Evolutionary conservation across 2,329 filamentous ascomycete species (phyloP).

Genomic region (Apiospora aurea): DNA sequence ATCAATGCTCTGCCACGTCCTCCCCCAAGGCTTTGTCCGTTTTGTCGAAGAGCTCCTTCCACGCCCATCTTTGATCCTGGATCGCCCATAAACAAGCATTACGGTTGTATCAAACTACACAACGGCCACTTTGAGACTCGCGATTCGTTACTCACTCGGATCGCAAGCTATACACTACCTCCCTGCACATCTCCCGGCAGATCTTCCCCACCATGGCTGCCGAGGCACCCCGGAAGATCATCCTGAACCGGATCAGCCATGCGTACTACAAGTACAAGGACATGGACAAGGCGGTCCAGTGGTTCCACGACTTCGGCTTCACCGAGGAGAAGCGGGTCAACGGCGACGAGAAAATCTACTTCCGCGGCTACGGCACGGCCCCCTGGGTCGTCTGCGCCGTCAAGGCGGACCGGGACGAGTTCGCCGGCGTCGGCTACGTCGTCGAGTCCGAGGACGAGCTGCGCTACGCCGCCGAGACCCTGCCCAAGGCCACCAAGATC

Average conservation of each 20-base stretch:
- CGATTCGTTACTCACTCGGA: neutral
- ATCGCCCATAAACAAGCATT: neutral
- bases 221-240: constrained; percentile 37
- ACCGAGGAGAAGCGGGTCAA: constrained; percentile 45
- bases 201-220: constrained; percentile 34
- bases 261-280: constrained; percentile 57
- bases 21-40: constrained; percentile 1
- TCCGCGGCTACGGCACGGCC: constrained; percentile 66
- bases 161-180: neutral
- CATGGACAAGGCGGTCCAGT: constrained; percentile 49
- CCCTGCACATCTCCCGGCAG: neutral
- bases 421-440: constrained; percentile 64
- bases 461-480: constrained; percentile 52
- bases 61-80: neutral
- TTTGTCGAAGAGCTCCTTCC: neutral
- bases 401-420: constrained; percentile 54
- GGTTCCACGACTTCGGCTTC: constrained; percentile 59
- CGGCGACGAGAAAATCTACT: constrained; percentile 59
- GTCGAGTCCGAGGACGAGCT: constrained; percentile 65
- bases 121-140: neutral
- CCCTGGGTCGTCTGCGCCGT: constrained; percentile 65
- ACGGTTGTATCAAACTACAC: neutral
- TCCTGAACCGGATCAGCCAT: constrained; percentile 46
- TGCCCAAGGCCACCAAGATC: constrained; percentile 56
- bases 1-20: neutral